These are phyloP conservation scores for Albophoma yamanashiensis DNA, from an alignment of 2,329 filamentous ascomycete species.

Conservation along the genomic window DNA sequence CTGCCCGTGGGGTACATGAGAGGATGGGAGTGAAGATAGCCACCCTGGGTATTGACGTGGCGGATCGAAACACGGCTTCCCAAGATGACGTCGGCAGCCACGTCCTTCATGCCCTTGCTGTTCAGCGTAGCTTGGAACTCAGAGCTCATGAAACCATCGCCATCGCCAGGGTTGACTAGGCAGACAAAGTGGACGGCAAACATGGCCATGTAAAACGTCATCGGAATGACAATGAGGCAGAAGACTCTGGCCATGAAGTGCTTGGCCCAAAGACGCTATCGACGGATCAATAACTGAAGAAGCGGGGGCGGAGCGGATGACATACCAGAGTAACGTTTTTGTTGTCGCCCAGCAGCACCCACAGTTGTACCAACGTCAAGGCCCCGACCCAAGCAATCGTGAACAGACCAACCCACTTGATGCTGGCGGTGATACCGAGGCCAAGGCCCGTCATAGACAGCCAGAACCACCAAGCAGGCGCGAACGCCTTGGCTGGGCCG, in stretches of 20 bases:
- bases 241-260: slow-evolving; percentile 87
- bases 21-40: slow-evolving; percentile 91
- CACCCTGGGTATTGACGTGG: slow-evolving; percentile 94
- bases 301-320: slow-evolving; percentile 1
- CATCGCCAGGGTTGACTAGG: slow-evolving; percentile 88
- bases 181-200: slow-evolving; percentile 95
- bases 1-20: slow-evolving; percentile 97
- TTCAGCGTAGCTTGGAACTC: slow-evolving; percentile 98
- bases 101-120: slow-evolving; percentile 91
- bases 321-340: slow-evolving; percentile 70
- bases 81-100: slow-evolving; percentile 81
- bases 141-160: slow-evolving; percentile 98
- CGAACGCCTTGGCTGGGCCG: slow-evolving; percentile 79
- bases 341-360: slow-evolving; percentile 84
- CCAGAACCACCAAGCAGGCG: slow-evolving; percentile 97
- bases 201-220: slow-evolving; percentile 90
- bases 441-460: slow-evolving; percentile 75
- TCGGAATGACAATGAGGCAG: slow-evolving; percentile 81
- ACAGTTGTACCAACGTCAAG: slow-evolving; percentile 85
- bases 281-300: slow-evolving; percentile 6
- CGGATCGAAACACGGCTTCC: slow-evolving; percentile 80
- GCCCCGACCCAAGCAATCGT: slow-evolving; percentile 96
- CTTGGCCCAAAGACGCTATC: slow-evolving; percentile 72
- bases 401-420: slow-evolving; percentile 98
- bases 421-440: slow-evolving; percentile 82